Conservation (phyloP, 345 rosid genomes). For the Populus nigra region DNA sequence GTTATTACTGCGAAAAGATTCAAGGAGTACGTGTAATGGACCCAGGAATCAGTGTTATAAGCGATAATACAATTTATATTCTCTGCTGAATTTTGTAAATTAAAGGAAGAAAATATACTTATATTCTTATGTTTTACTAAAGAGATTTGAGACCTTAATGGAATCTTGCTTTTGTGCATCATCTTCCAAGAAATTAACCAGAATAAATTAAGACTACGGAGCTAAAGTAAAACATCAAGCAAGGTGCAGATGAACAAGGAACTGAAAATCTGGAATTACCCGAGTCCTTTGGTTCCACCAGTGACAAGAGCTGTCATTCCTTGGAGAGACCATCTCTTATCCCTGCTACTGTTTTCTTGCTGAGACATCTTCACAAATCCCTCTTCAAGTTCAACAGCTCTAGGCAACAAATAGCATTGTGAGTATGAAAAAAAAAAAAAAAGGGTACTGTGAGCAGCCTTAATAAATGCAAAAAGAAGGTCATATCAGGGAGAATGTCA, state of each 20-base stretch:
- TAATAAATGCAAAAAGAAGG: no score
- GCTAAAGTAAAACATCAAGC: neutral
- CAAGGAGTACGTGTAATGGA: no score
- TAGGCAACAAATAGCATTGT: no score
- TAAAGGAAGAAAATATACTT: no score
- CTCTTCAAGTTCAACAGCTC: neutral
- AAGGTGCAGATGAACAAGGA: neutral
- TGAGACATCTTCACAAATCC: neutral
- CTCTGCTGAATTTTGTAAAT: no score
- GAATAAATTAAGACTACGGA: neutral
- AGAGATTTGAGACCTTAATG: neutral
- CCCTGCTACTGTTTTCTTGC: neutral
- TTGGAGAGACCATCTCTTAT: neutral
- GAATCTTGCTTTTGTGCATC: neutral
- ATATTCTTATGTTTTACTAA: no score
- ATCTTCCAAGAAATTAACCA: neutral
- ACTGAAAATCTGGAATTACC: neutral
- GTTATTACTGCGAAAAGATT: no score
- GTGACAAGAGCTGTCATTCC: constrained; percentile 4
- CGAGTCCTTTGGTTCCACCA: constrained; percentile 2
- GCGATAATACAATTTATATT: no score
- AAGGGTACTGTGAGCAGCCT: no score
- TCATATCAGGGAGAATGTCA: no score
- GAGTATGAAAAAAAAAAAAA: no score
- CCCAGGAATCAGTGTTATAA: no score